Conservation (phyloP, 805 yeast species). For the Jamesozyma spencerorum region DNA sequence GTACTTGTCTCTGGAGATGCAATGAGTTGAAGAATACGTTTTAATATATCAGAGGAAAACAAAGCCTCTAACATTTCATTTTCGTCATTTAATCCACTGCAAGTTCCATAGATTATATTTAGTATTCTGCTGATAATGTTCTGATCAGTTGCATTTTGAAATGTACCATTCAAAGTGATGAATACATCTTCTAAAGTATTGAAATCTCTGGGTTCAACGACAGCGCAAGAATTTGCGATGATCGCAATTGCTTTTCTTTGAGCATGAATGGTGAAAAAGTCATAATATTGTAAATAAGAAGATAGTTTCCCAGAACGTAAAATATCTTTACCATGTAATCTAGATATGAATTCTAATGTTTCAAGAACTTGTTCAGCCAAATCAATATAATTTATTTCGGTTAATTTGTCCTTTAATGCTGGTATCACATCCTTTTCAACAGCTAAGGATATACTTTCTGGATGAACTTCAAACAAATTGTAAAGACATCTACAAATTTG, state of each 20-base stretch:
- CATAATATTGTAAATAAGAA: slow-evolving; percentile 64
- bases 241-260: slow-evolving; percentile 73
- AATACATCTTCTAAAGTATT: slow-evolving; percentile 46
- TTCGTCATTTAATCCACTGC: slow-evolving; percentile 17
- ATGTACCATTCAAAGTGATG: slow-evolving; percentile 46
- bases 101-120: slow-evolving; percentile 20
- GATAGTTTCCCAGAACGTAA: slow-evolving; percentile 50
- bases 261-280: slow-evolving; percentile 81
- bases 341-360: slow-evolving; percentile 58
- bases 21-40: slow-evolving; percentile 25
- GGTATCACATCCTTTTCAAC: slow-evolving; percentile 59
- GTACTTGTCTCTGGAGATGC: slow-evolving; percentile 25
- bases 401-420: slow-evolving; percentile 52
- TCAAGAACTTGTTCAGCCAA: slow-evolving; percentile 85
- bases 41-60: slow-evolving; percentile 27
- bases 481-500: slow-evolving; percentile 78
- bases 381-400: slow-evolving; percentile 77
- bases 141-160: slow-evolving; percentile 46
- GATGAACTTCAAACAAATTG: slow-evolving; percentile 67
- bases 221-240: slow-evolving; percentile 58
- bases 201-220: slow-evolving; percentile 36
- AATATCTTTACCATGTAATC: slow-evolving; percentile 43
- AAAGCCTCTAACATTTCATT: slow-evolving; percentile 13
- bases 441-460: slow-evolving; percentile 52
- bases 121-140: slow-evolving; percentile 15